Evolutionary conservation across 768 basidiomycete species (phyloP), one percentile per base, ranked within the genome.

Genomic region (Pholiota conissans): DNA sequence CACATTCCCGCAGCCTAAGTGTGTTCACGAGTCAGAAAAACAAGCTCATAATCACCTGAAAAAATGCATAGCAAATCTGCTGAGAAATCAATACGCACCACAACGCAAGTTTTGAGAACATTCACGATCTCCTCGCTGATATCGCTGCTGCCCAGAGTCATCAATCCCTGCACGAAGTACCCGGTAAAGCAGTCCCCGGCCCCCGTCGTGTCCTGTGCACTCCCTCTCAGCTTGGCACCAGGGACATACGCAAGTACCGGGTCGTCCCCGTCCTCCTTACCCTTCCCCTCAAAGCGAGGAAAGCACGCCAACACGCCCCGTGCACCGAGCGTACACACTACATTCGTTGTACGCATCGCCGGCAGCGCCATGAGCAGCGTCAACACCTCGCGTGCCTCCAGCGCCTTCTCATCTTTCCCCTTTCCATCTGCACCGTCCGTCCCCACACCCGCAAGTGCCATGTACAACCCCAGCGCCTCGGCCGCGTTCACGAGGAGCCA

Each of bases 141-240:
- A 32, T 75, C 69, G 16, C 69, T 71, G 27, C 20, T 68, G 55
- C 0, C 67, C 73, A 49, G 64, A 34, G 73, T 67, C 84, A 86
- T 84, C 37, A 87, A 69, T 0, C 80, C 82, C 11, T 76, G 72
- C 13, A 85, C 79, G 60, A 86, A 76, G 61, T 84, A 87, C 11
- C 85, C 85, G 0, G 84, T 77, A 64, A 85, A 86, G 58, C 84
- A 85, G 61, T 87, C 85, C 0, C 85, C 85, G 0, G 85, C 85
- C 9, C 85, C 85, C 0, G 85, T 87, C 2, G 84, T 85, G 63
- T 87, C 84, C 14, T 69, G 64, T 4, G 74, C 70, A 0, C 67
- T 61, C 3, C 75, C 79, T 32, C 72, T 58, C 13, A 85, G 66
- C 45, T 66, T 67, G 2, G 78, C 78, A 4, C 84, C 84, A 1